Evolutionary conservation across 176 grass and related monocot species (phyloP).

Genomic region (Poa annua): DNA sequence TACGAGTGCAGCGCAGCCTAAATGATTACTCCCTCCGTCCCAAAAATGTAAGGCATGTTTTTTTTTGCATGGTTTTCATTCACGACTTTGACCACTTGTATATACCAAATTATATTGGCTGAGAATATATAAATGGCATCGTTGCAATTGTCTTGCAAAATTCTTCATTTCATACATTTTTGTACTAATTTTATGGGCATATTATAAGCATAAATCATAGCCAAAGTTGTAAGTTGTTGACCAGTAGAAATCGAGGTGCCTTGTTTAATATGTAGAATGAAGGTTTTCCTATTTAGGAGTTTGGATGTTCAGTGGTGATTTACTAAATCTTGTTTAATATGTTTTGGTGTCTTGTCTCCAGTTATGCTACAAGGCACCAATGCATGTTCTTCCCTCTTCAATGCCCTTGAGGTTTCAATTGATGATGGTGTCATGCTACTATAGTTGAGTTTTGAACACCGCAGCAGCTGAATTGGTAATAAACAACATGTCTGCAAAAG

Average conservation of each 20-base stretch:
- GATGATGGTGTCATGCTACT: constrained; percentile 1
- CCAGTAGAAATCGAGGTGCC: too few species aligned
- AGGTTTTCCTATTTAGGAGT: background rate
- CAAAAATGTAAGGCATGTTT: too few species aligned
- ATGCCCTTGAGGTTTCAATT: background rate
- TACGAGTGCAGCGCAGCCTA: background rate
- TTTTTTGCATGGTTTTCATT: too few species aligned
- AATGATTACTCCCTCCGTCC: background rate
- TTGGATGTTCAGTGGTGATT: background rate
- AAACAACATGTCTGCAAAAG: constrained; percentile 47
- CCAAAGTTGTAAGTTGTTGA: too few species aligned
- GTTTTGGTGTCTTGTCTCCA: background rate
- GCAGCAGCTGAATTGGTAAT: constrained; percentile 9
- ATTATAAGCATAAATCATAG: too few species aligned
- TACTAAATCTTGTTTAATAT: background rate
- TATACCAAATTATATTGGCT: too few species aligned
- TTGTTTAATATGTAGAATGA: background rate
- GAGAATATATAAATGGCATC: too few species aligned
- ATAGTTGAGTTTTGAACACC: background rate
- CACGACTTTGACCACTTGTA: too few species aligned
- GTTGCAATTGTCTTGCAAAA: too few species aligned
- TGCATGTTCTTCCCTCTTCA: background rate
- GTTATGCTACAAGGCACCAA: background rate
- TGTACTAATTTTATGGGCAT: too few species aligned
- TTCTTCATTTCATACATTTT: too few species aligned